Base-by-base conservation (phyloP, 495 filamentous ascomycete species). In the Aspergillus heteromorphus region DNA sequence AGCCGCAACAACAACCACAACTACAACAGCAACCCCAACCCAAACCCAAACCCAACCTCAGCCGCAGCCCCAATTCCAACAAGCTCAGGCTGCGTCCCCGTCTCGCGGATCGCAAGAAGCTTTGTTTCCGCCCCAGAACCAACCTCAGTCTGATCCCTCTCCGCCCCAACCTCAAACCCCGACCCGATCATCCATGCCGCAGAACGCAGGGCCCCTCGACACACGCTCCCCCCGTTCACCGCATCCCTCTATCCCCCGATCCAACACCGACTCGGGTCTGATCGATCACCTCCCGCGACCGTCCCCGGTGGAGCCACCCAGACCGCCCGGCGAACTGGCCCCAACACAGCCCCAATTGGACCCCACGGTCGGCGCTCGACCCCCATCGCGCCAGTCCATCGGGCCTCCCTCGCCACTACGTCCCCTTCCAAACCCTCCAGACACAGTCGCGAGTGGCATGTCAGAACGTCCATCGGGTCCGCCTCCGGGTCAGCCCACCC, bases 331-430 rank as follows among this genome's bases (percentile, higher is more conserved):
- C 42, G 68, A 72, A 9, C 49, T 59, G 30, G 41, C 30, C 19
- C 56, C 62, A 25, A 59, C 64, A 11, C 55, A 59, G 10, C 59
- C 63, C 9, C 62, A 58, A 68, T 56, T 58, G 25, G 48, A 65
- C 55, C 55, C 52, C 56, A 47, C 54, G 43, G 43, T 47, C 45
- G 49, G 49, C 10, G 57, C 64, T 42, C 67, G 72, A 36, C 83
- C 86, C 65, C 68, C 84, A 54, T 87, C 84, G 62, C 79, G 79
- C 68, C 84, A 87, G 49, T 82, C 80, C 43, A 72, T 77, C 52
- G 71, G 67, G 47, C 67, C 68, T 29, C 68, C 60, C 42, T 73
- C 72, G 41, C 71, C 69, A 27, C 52, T 66, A n/a, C 59, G 41
- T 48, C 57, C 56, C 1, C 19, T 42, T 3, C 61, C 64, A 25